Evolutionary conservation across 78 protist genomes (phyloP).

Genomic region (Planoprotostelium fungivorum): DNA sequence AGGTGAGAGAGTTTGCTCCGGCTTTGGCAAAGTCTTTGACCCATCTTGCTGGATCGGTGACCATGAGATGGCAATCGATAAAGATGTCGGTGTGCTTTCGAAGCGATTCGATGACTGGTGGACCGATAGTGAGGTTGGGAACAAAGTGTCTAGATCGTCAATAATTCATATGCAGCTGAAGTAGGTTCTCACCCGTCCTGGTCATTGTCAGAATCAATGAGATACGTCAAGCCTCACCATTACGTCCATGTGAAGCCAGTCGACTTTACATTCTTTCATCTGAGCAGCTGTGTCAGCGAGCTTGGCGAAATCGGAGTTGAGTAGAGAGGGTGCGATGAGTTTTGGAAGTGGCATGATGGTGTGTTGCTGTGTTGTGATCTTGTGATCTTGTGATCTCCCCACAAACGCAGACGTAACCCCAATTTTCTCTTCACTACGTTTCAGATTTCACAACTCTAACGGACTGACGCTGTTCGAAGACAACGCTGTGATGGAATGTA

Average conservation of each 20-base stretch:
- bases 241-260: conserved; percentile 94
- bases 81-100: conserved; percentile 81
- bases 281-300: conserved; percentile 70
- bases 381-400: no score
- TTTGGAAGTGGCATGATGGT: conserved; percentile 19
- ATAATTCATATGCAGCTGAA: neutral
- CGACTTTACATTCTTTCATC: conserved; percentile 75
- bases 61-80: conserved; percentile 98
- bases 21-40: conserved; percentile 77
- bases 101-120: conserved; percentile 88
- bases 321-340: conserved; percentile 87
- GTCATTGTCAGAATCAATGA: neutral
- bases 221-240: conserved; percentile 79
- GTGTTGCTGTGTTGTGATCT: neutral
- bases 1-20: conserved; percentile 87
- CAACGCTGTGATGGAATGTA: no score
- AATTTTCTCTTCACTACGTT: no score
- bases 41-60: conserved; percentile 87
- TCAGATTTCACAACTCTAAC: no score
- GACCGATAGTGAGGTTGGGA: conserved; percentile 92
- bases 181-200: neutral
- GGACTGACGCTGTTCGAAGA: no score
- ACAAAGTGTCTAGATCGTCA: conserved; percentile 87
- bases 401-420: no score
- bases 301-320: conserved; percentile 77